Conservation (phyloP, 441 rosid species). For the Gossypium laxum region DNA sequence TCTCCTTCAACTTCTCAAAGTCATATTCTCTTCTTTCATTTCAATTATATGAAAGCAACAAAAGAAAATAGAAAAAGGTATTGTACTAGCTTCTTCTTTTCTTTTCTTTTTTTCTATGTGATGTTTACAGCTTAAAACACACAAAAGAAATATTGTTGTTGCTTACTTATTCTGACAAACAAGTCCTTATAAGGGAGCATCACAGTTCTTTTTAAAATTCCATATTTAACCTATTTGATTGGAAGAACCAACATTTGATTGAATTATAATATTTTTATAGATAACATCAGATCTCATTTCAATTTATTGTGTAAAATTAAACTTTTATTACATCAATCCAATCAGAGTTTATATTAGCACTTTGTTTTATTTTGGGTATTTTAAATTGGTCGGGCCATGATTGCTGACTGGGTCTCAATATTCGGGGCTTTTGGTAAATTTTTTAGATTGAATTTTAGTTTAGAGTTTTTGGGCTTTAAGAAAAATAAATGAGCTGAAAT, state of each 20-base stretch:
- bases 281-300: background rate
- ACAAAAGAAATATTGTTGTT: background rate
- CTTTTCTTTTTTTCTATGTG: background rate
- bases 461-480: background rate
- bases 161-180: background rate
- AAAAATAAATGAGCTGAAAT: background rate
- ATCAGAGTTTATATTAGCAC: background rate
- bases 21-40: background rate
- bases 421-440: background rate
- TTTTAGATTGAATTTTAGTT: background rate
- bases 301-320: background rate
- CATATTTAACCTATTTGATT: background rate
- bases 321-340: background rate
- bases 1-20: background rate
- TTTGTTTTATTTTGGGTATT: background rate
- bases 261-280: too few relatives aligned
- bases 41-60: background rate
- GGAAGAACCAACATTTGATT: too few relatives aligned
- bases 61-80: background rate
- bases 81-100: background rate
- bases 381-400: background rate
- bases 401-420: background rate
- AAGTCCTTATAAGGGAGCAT: background rate
- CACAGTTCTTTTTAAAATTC: background rate
- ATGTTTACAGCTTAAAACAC: background rate